Base-by-base conservation (phyloP, 768 basidiomycete genomes). In the Tricholoma terreum region DNA sequence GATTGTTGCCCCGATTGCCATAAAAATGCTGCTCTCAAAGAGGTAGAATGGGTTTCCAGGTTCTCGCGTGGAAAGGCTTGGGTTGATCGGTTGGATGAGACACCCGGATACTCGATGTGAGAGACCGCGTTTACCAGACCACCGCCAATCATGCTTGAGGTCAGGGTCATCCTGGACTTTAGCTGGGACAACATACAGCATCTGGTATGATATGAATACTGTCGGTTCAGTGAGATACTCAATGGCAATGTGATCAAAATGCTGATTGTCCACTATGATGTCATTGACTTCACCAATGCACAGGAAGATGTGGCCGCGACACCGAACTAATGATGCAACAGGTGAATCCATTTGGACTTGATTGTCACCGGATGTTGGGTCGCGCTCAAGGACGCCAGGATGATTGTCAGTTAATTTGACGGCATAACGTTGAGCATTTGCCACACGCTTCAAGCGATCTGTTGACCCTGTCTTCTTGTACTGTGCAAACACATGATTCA, bases 261-360 rank as follows among this genome's bases (percentile, higher is more conserved):
- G 3, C 71, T 56, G 4, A 59, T 60, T 21, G 60, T 67, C 1
- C 71, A n/a, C n/a, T n/a, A n/a, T n/a, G n/a, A n/a, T n/a, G n/a
- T n/a, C n/a, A n/a, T n/a, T n/a, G n/a, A n/a, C 63, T 46, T 72
- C 66, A 0, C 65, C 71, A 27, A 73, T 55, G 24, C 65, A 62
- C 0, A 72, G 60, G 61, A 70, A 72, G 19, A 69, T 12, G 10
- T 63, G 22, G 1, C 61, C 53, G 0, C 69, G 63, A 24, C 52
- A 65, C 4, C 45, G 56, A 1, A 73, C 19, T 2, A 71, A 54
- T 1, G 65, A 61, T 4, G 64, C 60, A 27, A 71, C 62, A 2
- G 68, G 71, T 36, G 69, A 67, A 0, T n/a, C n/a, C n/a, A n/a
- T n/a, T n/a, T n/a, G n/a, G n/a, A n/a, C n/a, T n/a, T n/a, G n/a